Evolutionary conservation across 1,284 basidiomycete species (phyloP).

Genomic region (Moniliella sp.): DNA sequence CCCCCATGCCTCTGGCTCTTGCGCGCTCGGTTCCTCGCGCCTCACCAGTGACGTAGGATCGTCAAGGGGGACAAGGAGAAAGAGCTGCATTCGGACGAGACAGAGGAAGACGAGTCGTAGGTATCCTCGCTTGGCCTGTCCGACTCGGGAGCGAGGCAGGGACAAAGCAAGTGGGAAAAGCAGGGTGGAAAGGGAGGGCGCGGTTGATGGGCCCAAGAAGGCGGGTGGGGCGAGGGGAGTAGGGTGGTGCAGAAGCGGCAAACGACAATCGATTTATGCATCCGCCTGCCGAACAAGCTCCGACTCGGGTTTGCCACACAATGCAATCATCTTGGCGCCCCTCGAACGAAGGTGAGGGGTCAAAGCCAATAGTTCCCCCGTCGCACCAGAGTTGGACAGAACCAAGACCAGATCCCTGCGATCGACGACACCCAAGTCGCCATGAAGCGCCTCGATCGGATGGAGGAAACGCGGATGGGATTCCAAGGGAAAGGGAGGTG

Average conservation of each 20-base stretch:
- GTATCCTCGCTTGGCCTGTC: no score
- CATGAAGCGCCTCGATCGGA: slow-evolving; percentile 35
- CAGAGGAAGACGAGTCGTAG: no score
- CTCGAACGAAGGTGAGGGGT: slow-evolving; percentile 28
- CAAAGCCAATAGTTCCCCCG: slow-evolving; percentile 32
- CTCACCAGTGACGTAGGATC: no score
- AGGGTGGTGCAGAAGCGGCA: neutral
- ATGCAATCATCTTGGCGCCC: slow-evolving; percentile 27
- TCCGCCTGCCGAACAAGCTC: slow-evolving; percentile 28
- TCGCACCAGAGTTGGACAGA: slow-evolving; percentile 34
- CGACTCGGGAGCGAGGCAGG: no score
- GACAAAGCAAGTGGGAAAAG: no score
- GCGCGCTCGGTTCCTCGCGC: no score
- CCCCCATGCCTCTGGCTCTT: neutral
- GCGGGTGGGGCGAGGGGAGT: no score
- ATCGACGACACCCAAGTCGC: slow-evolving; percentile 34
- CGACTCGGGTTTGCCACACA: slow-evolving; percentile 28
- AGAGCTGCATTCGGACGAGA: no score
- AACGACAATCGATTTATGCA: slow-evolving; percentile 30
- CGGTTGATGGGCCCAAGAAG: no score
- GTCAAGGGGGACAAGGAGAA: no score
- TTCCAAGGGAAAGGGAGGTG: slow-evolving; percentile 27
- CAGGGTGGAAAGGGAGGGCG: no score
- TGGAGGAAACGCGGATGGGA: slow-evolving; percentile 33
- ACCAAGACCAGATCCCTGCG: slow-evolving; percentile 32